phyloP scores from a whole-genome alignment of 306 rosid genomes.

The Prinsepia uniflora region DNA sequence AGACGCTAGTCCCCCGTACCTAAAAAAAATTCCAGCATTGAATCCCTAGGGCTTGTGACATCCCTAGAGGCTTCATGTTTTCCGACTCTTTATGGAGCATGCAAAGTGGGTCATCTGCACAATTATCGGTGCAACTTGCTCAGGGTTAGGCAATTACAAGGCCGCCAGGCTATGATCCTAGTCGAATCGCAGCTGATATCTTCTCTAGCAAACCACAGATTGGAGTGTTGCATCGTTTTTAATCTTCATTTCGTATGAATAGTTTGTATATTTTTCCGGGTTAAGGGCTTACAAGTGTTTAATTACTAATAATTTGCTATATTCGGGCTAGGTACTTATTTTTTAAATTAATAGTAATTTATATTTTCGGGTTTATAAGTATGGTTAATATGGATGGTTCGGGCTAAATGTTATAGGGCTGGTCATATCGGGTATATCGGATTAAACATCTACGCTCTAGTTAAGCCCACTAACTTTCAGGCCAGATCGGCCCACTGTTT shows the following conservation, averaged over 20 bases:
- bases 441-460: no score
- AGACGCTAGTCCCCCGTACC: conserved; percentile 10
- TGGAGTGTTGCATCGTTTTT: conserved; percentile 68
- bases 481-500: no score
- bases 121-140: conserved; percentile 37
- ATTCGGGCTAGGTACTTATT: no score
- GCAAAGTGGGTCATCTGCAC: conserved; percentile 27
- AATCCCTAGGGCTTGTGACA: not conserved
- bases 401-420: no score
- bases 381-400: no score
- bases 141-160: conserved; percentile 15
- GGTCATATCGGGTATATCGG: no score
- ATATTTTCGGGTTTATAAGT: no score
- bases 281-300: no score
- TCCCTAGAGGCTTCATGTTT: conserved; percentile 14
- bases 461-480: no score
- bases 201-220: conserved; percentile 37
- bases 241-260: conserved; percentile 60
- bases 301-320: no score
- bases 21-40: conserved; percentile 7
- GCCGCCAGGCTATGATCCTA: conserved; percentile 45
- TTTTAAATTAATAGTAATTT: no score
- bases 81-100: conserved; percentile 36
- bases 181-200: conserved; percentile 48
- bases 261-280: no score